These are phyloP conservation scores for Wickerhamiella brachini DNA, from an alignment of 805 yeast genomes.

Conservation along the genomic window DNA sequence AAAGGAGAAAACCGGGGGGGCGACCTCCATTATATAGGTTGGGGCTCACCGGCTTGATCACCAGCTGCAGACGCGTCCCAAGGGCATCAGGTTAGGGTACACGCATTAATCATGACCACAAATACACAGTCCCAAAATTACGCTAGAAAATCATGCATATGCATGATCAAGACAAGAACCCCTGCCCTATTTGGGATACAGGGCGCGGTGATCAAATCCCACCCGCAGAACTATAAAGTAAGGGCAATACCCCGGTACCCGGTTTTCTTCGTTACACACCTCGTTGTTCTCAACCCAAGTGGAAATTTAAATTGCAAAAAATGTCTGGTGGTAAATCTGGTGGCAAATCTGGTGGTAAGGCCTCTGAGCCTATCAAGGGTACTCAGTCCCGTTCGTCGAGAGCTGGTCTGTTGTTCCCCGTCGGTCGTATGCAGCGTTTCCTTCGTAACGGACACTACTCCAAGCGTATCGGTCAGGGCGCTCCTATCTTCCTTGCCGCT, in stretches of 20 bases:
- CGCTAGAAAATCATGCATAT: neutral
- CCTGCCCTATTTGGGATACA: neutral
- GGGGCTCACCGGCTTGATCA: neutral
- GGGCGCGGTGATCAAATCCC: neutral
- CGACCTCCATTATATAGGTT: slow-evolving; percentile 4
- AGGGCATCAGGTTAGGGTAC: neutral
- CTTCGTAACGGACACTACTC: slow-evolving; percentile 71
- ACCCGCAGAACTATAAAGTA: neutral
- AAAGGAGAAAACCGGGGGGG: slow-evolving; percentile 12
- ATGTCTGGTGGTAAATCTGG: slow-evolving; percentile 75
- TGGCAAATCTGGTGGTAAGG: slow-evolving; percentile 79
- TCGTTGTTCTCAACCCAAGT: slow-evolving; percentile 4
- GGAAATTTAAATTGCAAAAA: slow-evolving; percentile 19
- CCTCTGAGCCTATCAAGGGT: slow-evolving; percentile 81
- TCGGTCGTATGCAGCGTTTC: slow-evolving; percentile 96
- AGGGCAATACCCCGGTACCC: neutral
- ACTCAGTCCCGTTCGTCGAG: slow-evolving; percentile 96
- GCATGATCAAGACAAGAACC: neutral
- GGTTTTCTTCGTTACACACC: slow-evolving; percentile 7
- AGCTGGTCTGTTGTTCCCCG: slow-evolving; percentile 55
- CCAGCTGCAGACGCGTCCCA: neutral
- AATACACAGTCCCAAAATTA: neutral
- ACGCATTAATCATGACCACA: neutral
- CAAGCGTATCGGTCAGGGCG: slow-evolving; percentile 65
- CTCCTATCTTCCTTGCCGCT: slow-evolving; percentile 92